A percentile compares a stretch with the other conserved stretches of the same genome.
Conservation (phyloP, 1,284 basidiomycete species). For the Irpex lacteus region DNA sequence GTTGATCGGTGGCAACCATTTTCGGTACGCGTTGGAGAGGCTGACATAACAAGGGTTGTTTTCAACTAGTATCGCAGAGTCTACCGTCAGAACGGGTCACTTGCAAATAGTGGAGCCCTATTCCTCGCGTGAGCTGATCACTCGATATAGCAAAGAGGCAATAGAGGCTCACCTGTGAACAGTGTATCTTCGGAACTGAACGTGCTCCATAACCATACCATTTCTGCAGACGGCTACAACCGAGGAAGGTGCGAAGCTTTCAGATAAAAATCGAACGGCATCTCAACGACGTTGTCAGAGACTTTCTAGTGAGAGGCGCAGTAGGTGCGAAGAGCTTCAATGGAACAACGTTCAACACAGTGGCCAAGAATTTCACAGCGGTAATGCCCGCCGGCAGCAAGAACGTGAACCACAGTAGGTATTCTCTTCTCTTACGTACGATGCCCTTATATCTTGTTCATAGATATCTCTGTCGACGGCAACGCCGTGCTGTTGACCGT, state of each 20-base stretch:
- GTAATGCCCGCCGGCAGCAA: conserved; percentile 8
- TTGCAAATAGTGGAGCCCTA: conserved; percentile 52
- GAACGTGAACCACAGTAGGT: conserved; percentile 10
- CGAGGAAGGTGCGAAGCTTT: background rate
- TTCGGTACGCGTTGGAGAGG: conserved; percentile 33
- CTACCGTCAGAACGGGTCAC: conserved; percentile 67
- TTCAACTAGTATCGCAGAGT: conserved; percentile 37
- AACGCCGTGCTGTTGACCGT: conserved; percentile 9
- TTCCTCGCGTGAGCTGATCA: conserved; percentile 50
- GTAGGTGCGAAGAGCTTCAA: conserved; percentile 39
- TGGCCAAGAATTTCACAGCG: conserved; percentile 5
- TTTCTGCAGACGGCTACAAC: conserved; percentile 4
- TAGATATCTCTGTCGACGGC: conserved; percentile 11
- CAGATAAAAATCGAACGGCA: background rate
- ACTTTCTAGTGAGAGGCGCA: conserved; percentile 42
- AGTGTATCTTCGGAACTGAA: background rate
- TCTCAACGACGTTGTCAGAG: conserved; percentile 24
- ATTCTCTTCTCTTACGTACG: background rate
- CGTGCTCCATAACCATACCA: conserved; percentile 7
- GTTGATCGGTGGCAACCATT: conserved; percentile 56
- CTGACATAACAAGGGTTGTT: too few species aligned
- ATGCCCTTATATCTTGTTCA: background rate
- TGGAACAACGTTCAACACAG: conserved; percentile 29
- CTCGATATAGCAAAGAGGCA: too few species aligned
- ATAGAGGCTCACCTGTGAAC: background rate